Percentiles rank a stretch among this genome's conserved stretches.
Evolutionary conservation across 345 rosid genomes (phyloP).

Genomic region (Eucalyptus erythrocorys): DNA sequence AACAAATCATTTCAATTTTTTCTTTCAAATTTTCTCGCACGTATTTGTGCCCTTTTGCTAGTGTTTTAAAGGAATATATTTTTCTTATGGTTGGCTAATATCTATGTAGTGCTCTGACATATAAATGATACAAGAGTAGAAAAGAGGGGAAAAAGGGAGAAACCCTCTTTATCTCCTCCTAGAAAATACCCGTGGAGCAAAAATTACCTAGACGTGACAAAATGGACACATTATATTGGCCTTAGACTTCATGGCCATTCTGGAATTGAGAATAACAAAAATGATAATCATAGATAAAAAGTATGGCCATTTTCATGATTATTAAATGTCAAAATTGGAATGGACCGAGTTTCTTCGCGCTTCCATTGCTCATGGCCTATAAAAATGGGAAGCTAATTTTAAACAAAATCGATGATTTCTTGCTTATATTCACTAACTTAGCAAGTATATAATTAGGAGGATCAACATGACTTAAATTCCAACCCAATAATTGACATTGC

Average conservation of each 20-base stretch:
- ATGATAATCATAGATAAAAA: background rate
- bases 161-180: background rate
- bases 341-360: too few species aligned
- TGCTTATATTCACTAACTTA: background rate
- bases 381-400: background rate
- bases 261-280: background rate
- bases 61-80: background rate
- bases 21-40: background rate
- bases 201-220: background rate
- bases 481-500: background rate
- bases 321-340: background rate
- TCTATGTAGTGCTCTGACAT: background rate
- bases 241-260: background rate
- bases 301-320: background rate
- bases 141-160: background rate
- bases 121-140: background rate
- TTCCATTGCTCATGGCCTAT: too few species aligned
- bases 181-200: background rate
- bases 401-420: too few species aligned
- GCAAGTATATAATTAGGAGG: background rate
- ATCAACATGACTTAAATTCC: background rate
- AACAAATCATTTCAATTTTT: too few species aligned
- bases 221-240: background rate
- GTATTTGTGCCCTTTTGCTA: background rate
- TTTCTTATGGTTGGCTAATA: background rate